phyloP scores from a whole-genome alignment of 2,329 filamentous ascomycete genomes.

The Spiromastix sp. region DNA sequence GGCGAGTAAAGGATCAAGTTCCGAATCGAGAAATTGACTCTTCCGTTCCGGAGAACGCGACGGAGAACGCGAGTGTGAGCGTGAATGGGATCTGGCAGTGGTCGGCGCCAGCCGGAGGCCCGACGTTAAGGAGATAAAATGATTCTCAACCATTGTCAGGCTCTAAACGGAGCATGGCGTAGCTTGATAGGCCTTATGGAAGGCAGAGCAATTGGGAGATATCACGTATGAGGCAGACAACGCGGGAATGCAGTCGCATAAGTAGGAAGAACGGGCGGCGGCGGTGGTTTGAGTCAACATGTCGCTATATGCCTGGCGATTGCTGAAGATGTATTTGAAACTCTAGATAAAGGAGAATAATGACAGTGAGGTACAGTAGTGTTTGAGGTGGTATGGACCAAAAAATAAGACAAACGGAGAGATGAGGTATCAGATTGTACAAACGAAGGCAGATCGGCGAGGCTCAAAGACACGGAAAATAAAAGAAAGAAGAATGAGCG shows the following conservation, averaged over 20 bases:
- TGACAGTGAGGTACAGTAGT: too few species aligned
- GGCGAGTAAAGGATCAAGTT: slow-evolving; percentile 38
- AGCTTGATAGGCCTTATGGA: slow-evolving; percentile 13
- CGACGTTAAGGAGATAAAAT: slow-evolving; percentile 21
- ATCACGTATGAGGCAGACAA: background rate
- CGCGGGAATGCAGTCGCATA: background rate
- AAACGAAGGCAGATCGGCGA: too few species aligned
- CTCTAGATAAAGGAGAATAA: slow-evolving; percentile 1
- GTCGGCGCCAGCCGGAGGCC: slow-evolving; percentile 18
- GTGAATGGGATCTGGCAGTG: slow-evolving; percentile 17
- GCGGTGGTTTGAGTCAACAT: background rate
- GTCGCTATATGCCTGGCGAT: background rate
- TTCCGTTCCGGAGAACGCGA: slow-evolving; percentile 29
- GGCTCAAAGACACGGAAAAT: slow-evolving; percentile 1
- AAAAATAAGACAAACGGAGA: too few species aligned
- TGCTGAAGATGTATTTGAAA: background rate
- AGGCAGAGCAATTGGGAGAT: slow-evolving; percentile 6
- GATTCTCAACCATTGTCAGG: slow-evolving; percentile 19
- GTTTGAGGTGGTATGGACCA: too few species aligned
- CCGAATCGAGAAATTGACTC: slow-evolving; percentile 25
- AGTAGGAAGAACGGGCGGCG: slow-evolving; percentile 1
- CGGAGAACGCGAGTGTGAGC: slow-evolving; percentile 24
- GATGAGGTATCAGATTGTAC: too few species aligned
- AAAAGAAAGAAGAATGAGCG: background rate
- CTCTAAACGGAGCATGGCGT: slow-evolving; percentile 18